phyloP scores from a whole-genome alignment of 176 grass and related monocot genomes.

The Alloteropsis semialata region DNA sequence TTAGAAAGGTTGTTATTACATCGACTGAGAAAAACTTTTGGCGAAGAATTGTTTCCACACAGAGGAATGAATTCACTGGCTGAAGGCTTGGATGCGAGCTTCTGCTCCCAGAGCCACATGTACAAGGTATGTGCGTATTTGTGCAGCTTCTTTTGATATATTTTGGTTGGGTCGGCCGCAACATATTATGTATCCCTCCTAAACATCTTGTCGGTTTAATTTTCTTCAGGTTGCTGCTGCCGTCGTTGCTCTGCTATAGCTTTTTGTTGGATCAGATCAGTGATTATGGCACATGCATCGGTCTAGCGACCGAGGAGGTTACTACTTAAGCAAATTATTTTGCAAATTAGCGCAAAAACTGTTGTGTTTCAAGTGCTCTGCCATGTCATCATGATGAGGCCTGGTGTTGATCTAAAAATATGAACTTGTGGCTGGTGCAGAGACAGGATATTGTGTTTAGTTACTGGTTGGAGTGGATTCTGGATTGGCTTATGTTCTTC shows the following conservation, averaged over 20 bases:
- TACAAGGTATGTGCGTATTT: neutral
- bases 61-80: neutral
- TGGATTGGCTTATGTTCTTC: neutral
- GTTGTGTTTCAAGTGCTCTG: neutral
- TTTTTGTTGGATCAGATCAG: neutral
- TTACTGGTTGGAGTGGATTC: neutral
- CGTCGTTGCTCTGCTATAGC: neutral
- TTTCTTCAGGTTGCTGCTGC: neutral
- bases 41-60: neutral
- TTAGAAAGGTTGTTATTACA: neutral
- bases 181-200: rapidly evolving
- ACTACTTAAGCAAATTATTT: too few species aligned
- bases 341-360: too few species aligned
- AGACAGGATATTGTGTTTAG: neutral
- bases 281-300: neutral
- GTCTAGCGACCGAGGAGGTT: neutral
- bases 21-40: neutral
- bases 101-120: neutral
- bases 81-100: neutral
- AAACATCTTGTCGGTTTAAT: too few species aligned
- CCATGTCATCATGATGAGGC: neutral
- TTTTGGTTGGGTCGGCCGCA: too few species aligned
- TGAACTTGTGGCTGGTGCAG: neutral
- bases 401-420: neutral
- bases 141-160: neutral